Percentiles rank a stretch among this genome's conserved stretches.
These are phyloP conservation scores for Starmera quercuum DNA, from an alignment of 805 yeast species.

Conservation along the genomic window DNA sequence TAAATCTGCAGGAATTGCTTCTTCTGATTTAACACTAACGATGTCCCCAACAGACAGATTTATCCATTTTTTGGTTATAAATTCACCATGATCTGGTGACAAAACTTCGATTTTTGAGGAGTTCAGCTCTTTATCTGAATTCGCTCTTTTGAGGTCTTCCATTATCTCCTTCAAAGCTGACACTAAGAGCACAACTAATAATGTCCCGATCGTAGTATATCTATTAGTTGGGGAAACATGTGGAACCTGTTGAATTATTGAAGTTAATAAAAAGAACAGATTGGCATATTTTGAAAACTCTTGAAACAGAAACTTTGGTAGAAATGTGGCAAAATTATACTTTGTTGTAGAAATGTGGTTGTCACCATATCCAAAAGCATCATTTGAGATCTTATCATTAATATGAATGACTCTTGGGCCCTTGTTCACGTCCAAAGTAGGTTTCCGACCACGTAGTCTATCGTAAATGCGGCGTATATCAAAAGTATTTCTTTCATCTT, in stretches of 20 bases:
- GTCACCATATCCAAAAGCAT: constrained; percentile 51
- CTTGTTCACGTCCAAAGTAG: constrained; percentile 5
- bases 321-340: constrained; percentile 84
- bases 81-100: constrained; percentile 46
- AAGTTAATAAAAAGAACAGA: constrained; percentile 85
- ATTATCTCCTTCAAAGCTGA: constrained; percentile 88
- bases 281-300: constrained; percentile 97
- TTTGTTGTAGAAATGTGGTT: constrained; percentile 94
- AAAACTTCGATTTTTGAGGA: constrained; percentile 66
- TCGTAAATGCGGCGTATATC: constrained; percentile 31
- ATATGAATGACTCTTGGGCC: constrained; percentile 63
- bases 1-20: constrained; percentile 91
- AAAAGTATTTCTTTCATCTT: constrained; percentile 25
- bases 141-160: constrained; percentile 85
- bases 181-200: constrained; percentile 74
- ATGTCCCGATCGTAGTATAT: constrained; percentile 90
- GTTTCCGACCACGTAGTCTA: constrained; percentile 23
- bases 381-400: constrained; percentile 53
- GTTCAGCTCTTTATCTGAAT: constrained; percentile 85
- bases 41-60: constrained; percentile 88
- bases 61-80: constrained; percentile 70
- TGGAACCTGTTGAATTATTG: constrained; percentile 94
- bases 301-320: constrained; percentile 92
- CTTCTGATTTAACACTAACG: constrained; percentile 76
- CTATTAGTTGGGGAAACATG: constrained; percentile 93